phyloP scores from a whole-genome alignment of 441 rosid species.

The Flueggea neowawraea region DNA sequence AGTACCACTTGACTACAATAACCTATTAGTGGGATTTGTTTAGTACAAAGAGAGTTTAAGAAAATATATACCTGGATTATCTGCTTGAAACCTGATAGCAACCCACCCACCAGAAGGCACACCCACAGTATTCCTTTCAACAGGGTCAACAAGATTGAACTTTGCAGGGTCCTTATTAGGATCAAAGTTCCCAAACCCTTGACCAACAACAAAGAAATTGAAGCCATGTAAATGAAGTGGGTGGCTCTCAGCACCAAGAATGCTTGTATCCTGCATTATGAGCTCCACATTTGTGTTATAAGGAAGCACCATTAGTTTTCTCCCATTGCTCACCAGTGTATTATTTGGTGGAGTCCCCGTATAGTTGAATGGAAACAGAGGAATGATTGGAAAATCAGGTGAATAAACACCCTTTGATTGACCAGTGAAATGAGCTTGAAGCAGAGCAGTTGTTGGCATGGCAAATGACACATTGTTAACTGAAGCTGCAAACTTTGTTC shows the following conservation, averaged over 20 bases:
- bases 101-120: slow-evolving; percentile 68
- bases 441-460: slow-evolving; percentile 38
- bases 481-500: slow-evolving; percentile 53
- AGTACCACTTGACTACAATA: no score
- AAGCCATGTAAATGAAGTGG: slow-evolving; percentile 68
- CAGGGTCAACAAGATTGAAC: slow-evolving; percentile 54
- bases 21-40: no score
- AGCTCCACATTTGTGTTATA: slow-evolving; percentile 55
- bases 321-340: slow-evolving; percentile 38
- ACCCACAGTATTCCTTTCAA: slow-evolving; percentile 49
- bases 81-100: slow-evolving; percentile 48
- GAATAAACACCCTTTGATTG: slow-evolving; percentile 36
- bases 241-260: slow-evolving; percentile 61
- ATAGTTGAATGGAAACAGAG: slow-evolving; percentile 41
- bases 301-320: slow-evolving; percentile 34
- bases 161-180: slow-evolving; percentile 39
- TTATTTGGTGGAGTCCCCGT: slow-evolving; percentile 57
- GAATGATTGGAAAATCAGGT: slow-evolving; percentile 43
- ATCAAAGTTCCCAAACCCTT: slow-evolving; percentile 56
- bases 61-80: slow-evolving; percentile 45
- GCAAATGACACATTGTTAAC: slow-evolving; percentile 54
- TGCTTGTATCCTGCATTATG: slow-evolving; percentile 59
- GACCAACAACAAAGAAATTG: slow-evolving; percentile 57
- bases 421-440: slow-evolving; percentile 34
- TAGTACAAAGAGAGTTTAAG: no score